A percentile compares a stretch with the other conserved stretches of the same genome.
phyloP scores from a whole-genome alignment of 169 alveolate genomes.

The Cardiosporidium cionae region DNA sequence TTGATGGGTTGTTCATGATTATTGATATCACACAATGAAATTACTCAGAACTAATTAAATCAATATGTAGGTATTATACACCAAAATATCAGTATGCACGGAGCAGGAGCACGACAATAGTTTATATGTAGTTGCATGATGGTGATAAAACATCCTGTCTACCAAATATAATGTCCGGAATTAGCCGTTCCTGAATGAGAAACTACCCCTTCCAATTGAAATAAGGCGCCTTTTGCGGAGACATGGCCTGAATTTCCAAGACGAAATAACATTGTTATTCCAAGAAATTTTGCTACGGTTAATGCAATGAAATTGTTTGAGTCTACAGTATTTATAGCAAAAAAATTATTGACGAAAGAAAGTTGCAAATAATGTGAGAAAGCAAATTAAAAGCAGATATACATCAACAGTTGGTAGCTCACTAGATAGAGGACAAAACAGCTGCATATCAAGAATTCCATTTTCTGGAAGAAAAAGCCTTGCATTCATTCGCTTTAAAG shows the following conservation, averaged over 20 bases:
- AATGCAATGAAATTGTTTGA: too few species aligned
- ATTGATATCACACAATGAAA: too few species aligned
- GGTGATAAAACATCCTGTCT: too few species aligned
- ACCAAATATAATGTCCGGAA: constrained; percentile 16
- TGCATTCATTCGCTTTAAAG: background rate
- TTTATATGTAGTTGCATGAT: too few species aligned
- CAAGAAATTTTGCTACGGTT: too few species aligned
- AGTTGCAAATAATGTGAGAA: too few species aligned
- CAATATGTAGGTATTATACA: background rate
- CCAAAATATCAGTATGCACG: background rate
- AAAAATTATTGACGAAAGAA: too few species aligned
- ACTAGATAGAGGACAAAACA: constrained; percentile 19
- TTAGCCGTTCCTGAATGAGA: constrained; percentile 7
- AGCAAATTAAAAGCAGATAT: too few species aligned
- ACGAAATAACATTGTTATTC: background rate
- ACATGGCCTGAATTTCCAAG: background rate
- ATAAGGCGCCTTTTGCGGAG: background rate
- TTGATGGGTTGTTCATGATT: too few species aligned
- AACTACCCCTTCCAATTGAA: constrained; percentile 7
- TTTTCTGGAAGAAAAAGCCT: background rate
- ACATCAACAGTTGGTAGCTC: background rate
- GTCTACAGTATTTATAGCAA: too few species aligned
- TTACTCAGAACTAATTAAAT: background rate
- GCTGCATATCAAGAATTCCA: constrained; percentile 3
- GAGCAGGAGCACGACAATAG: background rate